Conservation (phyloP, 1,284 basidiomycete genomes). For the Laetiporus sulphureus region DNA sequence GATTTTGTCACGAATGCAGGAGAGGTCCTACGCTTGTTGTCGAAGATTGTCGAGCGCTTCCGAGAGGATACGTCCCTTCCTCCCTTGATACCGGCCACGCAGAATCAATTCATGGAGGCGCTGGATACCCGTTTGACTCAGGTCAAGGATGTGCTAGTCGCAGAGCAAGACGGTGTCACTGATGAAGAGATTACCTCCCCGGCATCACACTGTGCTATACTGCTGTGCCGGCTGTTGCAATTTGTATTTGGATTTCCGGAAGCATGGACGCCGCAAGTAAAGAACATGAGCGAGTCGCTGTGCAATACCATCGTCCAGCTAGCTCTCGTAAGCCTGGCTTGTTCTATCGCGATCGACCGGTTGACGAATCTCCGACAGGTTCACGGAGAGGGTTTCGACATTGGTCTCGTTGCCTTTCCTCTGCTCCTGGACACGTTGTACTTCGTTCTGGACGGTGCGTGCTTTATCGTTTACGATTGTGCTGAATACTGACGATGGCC, state of each 20-base stretch:
- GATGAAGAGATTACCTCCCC: constrained; percentile 10
- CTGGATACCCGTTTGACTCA: constrained; percentile 39
- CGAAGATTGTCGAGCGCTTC: constrained; percentile 60
- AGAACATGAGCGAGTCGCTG: constrained; percentile 38
- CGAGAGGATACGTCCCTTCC: constrained; percentile 42
- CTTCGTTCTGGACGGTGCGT: constrained; percentile 65
- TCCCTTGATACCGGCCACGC: constrained; percentile 42
- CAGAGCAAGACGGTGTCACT: constrained; percentile 13
- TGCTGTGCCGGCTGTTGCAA: constrained; percentile 61
- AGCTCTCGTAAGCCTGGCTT: constrained; percentile 41
- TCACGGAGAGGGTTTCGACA: constrained; percentile 41
- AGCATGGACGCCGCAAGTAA: constrained; percentile 48
- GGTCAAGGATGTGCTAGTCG: constrained; percentile 32
- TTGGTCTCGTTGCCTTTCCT: constrained; percentile 53
- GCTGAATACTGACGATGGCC: neutral
- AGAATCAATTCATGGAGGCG: constrained; percentile 47
- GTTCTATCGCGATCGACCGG: neutral
- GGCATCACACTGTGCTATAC: constrained; percentile 30
- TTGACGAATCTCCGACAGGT: constrained; percentile 30
- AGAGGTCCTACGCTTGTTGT: constrained; percentile 64
- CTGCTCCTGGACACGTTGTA: constrained; percentile 68
- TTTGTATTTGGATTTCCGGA: constrained; percentile 63
- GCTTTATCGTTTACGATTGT: neutral
- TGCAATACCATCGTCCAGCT: constrained; percentile 45
- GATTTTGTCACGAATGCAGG: constrained; percentile 48